Evolutionary conservation across 257 asterid species (phyloP).

Genomic region (Hygrophila difformis): DNA sequence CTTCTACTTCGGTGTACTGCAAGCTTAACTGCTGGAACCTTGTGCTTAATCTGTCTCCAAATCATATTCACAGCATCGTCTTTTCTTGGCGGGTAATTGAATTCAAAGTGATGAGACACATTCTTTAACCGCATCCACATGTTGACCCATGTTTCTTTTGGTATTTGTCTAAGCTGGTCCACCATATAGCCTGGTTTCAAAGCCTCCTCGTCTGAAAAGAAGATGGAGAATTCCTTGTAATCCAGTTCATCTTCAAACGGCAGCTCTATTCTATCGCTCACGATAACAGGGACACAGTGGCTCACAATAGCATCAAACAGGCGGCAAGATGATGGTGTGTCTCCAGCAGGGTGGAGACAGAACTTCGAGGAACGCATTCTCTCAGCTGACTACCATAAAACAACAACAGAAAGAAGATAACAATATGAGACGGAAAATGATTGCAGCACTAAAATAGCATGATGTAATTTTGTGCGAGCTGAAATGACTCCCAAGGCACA

Average conservation of each 20-base stretch:
- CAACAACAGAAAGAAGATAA: conserved; percentile 2
- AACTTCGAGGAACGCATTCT: conserved; percentile 89
- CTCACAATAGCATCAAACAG: conserved; percentile 89
- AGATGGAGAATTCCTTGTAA: conserved; percentile 76
- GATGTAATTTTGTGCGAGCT: neutral
- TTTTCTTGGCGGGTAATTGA: conserved; percentile 65
- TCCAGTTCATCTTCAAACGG: conserved; percentile 84
- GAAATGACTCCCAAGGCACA: no score
- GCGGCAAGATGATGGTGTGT: conserved; percentile 97
- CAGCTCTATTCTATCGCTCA: conserved; percentile 84
- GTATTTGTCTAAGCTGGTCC: conserved; percentile 41
- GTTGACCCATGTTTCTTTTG: conserved; percentile 52
- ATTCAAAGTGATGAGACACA: conserved; percentile 73
- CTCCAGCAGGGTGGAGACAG: conserved; percentile 91
- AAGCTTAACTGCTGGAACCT: conserved; percentile 58
- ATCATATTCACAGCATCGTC: conserved; percentile 86
- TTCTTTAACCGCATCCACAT: conserved; percentile 71
- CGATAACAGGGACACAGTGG: conserved; percentile 90
- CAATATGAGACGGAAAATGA: conserved; percentile 16
- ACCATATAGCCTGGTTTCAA: conserved; percentile 52
- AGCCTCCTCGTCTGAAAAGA: conserved; percentile 67
- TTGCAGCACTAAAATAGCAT: no score
- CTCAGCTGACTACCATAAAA: conserved; percentile 47
- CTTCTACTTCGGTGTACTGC: conserved; percentile 65
- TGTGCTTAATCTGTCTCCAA: conserved; percentile 80